phyloP scores from a whole-genome alignment of 148 eudicot species.

The Rhododendron williamsianum region DNA sequence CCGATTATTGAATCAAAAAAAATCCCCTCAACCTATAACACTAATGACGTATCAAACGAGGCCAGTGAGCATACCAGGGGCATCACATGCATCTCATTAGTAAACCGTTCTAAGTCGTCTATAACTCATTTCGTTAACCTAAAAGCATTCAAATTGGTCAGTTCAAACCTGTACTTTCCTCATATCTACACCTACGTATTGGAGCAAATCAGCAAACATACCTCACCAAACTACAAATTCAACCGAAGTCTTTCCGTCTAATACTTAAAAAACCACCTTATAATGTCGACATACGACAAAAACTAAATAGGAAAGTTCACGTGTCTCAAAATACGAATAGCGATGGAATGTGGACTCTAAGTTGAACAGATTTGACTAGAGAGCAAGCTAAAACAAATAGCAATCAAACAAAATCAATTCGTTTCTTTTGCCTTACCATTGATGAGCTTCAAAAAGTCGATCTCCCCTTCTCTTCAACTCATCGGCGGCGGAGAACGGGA shows the following conservation, averaged over 20 bases:
- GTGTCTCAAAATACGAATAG: not conserved
- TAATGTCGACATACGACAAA: not conserved
- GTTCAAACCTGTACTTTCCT: not conserved
- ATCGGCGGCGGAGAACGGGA: slow-evolving; percentile 19
- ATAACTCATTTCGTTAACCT: not conserved
- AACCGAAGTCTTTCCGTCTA: not conserved
- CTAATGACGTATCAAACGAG: not conserved
- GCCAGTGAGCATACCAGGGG: not conserved
- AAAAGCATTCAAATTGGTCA: not conserved
- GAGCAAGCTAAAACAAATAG: not conserved
- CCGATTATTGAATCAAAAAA: not conserved
- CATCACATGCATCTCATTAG: not conserved
- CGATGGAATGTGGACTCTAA: not conserved
- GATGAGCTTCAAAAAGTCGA: slow-evolving; percentile 12
- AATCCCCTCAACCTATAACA: not conserved
- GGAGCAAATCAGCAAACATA: not conserved
- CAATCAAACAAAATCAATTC: slow-evolving; percentile 9
- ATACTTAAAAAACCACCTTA: not conserved
- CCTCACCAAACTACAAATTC: slow-evolving; percentile 2
- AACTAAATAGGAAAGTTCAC: not conserved
- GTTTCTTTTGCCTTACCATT: slow-evolving; percentile 27
- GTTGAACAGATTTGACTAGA: slow-evolving; percentile 16
- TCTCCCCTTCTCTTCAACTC: slow-evolving; percentile 33
- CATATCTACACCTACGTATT: not conserved
- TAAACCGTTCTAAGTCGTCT: not conserved